These are phyloP conservation scores for Phaseolus lunatus DNA, from an alignment of 306 rosid species.

Conservation along the genomic window DNA sequence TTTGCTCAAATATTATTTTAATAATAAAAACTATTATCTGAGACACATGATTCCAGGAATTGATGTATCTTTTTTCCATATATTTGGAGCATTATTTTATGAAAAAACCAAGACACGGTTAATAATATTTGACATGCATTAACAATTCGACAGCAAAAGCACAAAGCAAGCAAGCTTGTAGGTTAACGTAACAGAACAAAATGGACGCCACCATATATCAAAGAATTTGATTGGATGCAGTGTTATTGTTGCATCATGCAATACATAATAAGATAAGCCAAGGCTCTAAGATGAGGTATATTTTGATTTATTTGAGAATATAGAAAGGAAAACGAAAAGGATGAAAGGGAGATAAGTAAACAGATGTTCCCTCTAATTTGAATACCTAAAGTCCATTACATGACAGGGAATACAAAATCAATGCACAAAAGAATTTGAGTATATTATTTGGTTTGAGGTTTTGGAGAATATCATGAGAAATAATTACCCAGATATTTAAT, in stretches of 20 bases:
- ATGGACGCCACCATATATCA: constrained; percentile 21
- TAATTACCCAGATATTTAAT: constrained; percentile 16
- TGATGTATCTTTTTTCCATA: constrained; percentile 15
- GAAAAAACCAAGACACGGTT: not conserved
- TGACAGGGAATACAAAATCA: constrained; percentile 22
- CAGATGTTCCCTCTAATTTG: constrained; percentile 2
- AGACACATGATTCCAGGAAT: constrained; percentile 8
- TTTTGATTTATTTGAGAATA: not conserved
- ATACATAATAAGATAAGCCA: not conserved
- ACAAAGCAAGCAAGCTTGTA: not conserved
- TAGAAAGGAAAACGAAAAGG: not conserved
- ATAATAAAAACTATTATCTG: constrained; percentile 1
- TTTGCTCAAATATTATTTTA: constrained; percentile 59
- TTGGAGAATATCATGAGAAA: constrained; percentile 1
- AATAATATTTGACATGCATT: constrained; percentile 23
- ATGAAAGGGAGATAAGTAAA: constrained; percentile 12
- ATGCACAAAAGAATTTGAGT: not conserved
- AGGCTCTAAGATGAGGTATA: not conserved
- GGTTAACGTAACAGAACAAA: constrained; percentile 22
- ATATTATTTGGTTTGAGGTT: not conserved
- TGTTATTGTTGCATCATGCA: constrained; percentile 4
- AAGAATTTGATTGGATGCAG: not conserved
- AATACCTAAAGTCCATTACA: not conserved
- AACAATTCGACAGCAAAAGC: not conserved
- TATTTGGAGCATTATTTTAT: not conserved